phyloP scores from a whole-genome alignment of 345 rosid species.

The Murraya paniculata region DNA sequence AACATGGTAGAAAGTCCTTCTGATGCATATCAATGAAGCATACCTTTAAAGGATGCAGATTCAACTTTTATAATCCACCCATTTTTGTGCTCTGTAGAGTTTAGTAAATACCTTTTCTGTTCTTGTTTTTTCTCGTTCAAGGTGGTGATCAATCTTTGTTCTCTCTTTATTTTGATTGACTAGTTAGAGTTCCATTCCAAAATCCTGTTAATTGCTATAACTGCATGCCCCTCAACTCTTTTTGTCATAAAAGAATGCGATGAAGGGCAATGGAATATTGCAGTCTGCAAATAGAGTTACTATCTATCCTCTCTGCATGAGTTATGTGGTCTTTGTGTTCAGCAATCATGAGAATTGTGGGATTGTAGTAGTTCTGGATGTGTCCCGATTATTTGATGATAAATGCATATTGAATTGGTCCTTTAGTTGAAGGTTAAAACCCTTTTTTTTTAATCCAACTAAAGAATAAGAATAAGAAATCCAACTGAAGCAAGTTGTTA shows the following conservation, averaged over 20 bases:
- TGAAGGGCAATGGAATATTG: background rate
- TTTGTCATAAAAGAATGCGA: background rate
- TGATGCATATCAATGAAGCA: background rate
- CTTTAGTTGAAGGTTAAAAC: background rate
- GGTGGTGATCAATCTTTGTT: background rate
- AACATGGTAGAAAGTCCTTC: background rate
- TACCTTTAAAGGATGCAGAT: background rate
- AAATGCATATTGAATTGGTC: background rate
- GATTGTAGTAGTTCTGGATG: background rate
- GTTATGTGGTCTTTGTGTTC: background rate
- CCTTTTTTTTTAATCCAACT: background rate
- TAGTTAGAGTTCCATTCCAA: background rate
- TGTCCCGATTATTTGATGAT: background rate
- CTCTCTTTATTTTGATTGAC: background rate
- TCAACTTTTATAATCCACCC: background rate
- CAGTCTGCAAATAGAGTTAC: background rate
- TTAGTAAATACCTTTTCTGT: background rate
- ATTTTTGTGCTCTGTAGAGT: background rate
- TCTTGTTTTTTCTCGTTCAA: background rate
- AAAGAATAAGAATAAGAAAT: too few species aligned
- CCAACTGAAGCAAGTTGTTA: background rate
- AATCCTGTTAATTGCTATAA: background rate
- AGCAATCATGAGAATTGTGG: constrained; percentile 5
- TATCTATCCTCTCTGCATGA: background rate
- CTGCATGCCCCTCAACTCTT: background rate